A percentile compares a stretch with the other conserved stretches of the same genome.
phyloP scores from a whole-genome alignment of 208 protist species.

The Acanthamoeba lenticulata region DNA sequence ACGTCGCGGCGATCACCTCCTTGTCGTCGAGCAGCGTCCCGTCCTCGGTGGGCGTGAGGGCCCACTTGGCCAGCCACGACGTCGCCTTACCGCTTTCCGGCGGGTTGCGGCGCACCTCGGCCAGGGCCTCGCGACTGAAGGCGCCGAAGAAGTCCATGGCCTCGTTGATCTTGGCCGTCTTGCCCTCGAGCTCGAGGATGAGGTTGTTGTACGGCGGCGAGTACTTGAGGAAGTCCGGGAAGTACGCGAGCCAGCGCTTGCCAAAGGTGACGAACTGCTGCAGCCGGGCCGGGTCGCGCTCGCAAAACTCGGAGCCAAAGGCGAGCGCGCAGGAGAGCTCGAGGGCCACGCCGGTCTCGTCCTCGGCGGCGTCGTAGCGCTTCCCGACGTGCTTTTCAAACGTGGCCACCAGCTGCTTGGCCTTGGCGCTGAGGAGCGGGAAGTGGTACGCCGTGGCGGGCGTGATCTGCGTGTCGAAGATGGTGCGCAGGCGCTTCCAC shows the following conservation, averaged over 20 bases:
- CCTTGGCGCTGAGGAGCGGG: background rate
- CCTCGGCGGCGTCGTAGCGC: background rate
- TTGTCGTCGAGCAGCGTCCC: background rate
- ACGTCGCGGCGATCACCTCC: background rate
- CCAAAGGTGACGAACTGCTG: background rate
- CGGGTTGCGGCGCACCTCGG: background rate
- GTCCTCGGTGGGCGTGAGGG: background rate
- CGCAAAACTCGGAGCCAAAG: background rate
- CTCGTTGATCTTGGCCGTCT: background rate
- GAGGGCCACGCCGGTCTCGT: background rate
- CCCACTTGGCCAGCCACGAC: background rate
- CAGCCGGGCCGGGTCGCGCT: background rate
- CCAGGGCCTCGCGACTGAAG: background rate
- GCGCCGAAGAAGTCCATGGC: slow-evolving; percentile 2
- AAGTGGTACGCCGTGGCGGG: background rate
- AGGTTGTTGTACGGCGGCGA: background rate
- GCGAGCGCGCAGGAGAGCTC: background rate
- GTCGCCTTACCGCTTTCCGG: too few relatives aligned
- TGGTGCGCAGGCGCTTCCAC: background rate
- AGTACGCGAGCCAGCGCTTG: background rate
- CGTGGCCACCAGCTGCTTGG: background rate
- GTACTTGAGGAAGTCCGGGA: background rate
- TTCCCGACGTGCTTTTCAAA: background rate
- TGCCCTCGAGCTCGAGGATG: background rate
- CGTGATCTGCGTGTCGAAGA: background rate